Percentiles rank a stretch among this genome's conserved stretches.
phyloP scores from a whole-genome alignment of 2,329 filamentous ascomycete genomes.

The Fusarium liriodendri region DNA sequence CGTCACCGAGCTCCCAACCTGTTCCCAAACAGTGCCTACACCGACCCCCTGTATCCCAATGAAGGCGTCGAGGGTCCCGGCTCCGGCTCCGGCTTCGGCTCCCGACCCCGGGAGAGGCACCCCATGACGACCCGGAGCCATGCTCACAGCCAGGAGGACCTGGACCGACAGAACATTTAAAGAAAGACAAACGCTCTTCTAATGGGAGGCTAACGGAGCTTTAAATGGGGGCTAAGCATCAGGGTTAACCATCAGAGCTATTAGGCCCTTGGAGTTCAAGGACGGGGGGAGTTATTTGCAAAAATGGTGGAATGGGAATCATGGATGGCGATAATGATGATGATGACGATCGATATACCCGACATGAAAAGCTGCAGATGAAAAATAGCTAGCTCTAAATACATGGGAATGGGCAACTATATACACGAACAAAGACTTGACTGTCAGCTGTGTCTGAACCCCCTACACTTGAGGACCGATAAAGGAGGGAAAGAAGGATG shows the following conservation, averaged over 20 bases:
- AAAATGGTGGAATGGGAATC: neutral
- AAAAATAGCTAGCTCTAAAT: conserved; percentile 5
- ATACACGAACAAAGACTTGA: neutral
- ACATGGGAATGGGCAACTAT: conserved; percentile 5
- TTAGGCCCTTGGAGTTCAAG: neutral
- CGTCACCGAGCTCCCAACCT: neutral
- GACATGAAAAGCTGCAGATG: neutral
- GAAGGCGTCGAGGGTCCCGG: conserved; percentile 6
- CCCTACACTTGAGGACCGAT: neutral
- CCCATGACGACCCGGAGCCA: conserved; percentile 20
- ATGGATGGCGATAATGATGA: neutral
- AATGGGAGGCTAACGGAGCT: neutral
- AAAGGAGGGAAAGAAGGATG: neutral
- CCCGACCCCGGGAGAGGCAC: neutral
- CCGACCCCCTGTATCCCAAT: neutral
- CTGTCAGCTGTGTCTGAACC: neutral
- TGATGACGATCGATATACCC: neutral
- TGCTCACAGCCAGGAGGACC: neutral
- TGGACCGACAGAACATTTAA: neutral
- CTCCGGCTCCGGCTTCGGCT: neutral
- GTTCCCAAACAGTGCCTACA: neutral
- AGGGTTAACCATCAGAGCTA: neutral
- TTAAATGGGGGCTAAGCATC: neutral
- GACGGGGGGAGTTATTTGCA: neutral
- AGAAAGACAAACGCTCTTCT: neutral